Percentiles rank a stretch among this genome's conserved stretches.
These are phyloP conservation scores for Xylariaceae sp. DNA, from an alignment of 2,329 filamentous ascomycete genomes.

Conservation along the genomic window DNA sequence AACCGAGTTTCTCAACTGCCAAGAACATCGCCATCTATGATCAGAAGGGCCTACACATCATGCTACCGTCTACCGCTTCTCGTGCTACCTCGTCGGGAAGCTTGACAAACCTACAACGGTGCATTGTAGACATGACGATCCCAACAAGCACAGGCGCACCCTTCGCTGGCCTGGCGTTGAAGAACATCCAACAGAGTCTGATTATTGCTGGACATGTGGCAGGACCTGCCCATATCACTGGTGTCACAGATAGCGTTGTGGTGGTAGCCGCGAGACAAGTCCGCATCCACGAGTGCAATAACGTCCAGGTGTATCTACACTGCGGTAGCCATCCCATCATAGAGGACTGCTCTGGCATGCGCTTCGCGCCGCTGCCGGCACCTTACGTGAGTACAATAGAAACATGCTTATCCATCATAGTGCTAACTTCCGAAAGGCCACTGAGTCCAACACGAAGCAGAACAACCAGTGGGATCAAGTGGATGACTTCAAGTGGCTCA, in stretches of 20 bases:
- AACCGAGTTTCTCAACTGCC: slow-evolving; percentile 60
- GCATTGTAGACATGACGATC: slow-evolving; percentile 76
- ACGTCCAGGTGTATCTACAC: slow-evolving; percentile 79
- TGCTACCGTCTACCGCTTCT: slow-evolving; percentile 67
- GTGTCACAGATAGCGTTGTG: slow-evolving; percentile 65
- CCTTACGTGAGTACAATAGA: slow-evolving; percentile 57
- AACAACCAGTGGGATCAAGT: slow-evolving; percentile 81
- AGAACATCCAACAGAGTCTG: slow-evolving; percentile 64
- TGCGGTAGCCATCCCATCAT: slow-evolving; percentile 87
- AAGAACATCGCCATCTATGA: slow-evolving; percentile 61
- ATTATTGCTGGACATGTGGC: slow-evolving; percentile 74
- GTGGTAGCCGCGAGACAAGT: slow-evolving; percentile 83
- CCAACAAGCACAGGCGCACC: slow-evolving; percentile 56
- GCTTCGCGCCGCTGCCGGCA: slow-evolving; percentile 72
- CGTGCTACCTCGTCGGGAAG: slow-evolving; percentile 70
- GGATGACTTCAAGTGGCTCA: slow-evolving; percentile 98
- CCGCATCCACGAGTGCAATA: slow-evolving; percentile 80
- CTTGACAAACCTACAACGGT: slow-evolving; percentile 63
- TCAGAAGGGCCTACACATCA: slow-evolving; percentile 68
- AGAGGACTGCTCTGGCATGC: slow-evolving; percentile 75
- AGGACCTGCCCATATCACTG: slow-evolving; percentile 81
- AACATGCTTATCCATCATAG: not conserved
- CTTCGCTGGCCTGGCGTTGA: slow-evolving; percentile 66
- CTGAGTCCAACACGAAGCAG: slow-evolving; percentile 21
- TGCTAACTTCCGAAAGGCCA: slow-evolving; percentile 21